Percentiles rank a stretch among this genome's conserved stretches.
phyloP scores from a whole-genome alignment of 768 basidiomycete genomes.

The Serpula lacrymans region DNA sequence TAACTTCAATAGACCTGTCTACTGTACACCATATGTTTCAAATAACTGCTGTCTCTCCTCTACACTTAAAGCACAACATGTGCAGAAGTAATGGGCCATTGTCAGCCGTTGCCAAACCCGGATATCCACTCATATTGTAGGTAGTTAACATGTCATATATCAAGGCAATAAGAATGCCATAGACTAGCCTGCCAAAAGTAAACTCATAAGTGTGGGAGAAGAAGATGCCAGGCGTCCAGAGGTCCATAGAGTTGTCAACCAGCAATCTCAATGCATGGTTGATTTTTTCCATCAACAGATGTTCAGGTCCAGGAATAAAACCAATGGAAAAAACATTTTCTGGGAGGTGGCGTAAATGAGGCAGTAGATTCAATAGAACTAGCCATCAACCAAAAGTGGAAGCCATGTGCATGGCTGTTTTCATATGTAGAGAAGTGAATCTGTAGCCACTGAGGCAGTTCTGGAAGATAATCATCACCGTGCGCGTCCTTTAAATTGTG shows the following conservation, averaged over 20 bases:
- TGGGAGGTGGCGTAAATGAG: constrained; percentile 21
- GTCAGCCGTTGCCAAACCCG: constrained; percentile 7
- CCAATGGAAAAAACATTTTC: constrained; percentile 39
- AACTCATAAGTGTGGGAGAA: constrained; percentile 18
- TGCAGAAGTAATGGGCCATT: constrained; percentile 19
- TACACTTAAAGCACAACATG: constrained; percentile 14
- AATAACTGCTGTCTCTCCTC: constrained; percentile 12
- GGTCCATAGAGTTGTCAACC: constrained; percentile 28
- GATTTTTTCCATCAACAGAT: constrained; percentile 29
- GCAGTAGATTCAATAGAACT: constrained; percentile 35
- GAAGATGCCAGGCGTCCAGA: constrained; percentile 31
- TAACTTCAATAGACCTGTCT: too few species aligned
- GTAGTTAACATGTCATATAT: constrained; percentile 34
- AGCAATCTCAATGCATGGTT: constrained; percentile 38
- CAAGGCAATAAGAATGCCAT: constrained; percentile 25
- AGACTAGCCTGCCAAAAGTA: constrained; percentile 23
- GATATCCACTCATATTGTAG: constrained; percentile 23
- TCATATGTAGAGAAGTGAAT: constrained; percentile 25
- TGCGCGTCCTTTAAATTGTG: too few species aligned
- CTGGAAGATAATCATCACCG: too few species aligned
- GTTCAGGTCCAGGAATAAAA: constrained; percentile 38
- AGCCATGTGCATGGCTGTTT: constrained; percentile 20
- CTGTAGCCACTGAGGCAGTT: too few species aligned
- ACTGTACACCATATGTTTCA: too few species aligned
- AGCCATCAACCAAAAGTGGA: constrained; percentile 26